A percentile compares a stretch with the other conserved stretches of the same genome.
phyloP scores from a whole-genome alignment of 441 rosid species.

The Cnidoscolus chayamansa region DNA sequence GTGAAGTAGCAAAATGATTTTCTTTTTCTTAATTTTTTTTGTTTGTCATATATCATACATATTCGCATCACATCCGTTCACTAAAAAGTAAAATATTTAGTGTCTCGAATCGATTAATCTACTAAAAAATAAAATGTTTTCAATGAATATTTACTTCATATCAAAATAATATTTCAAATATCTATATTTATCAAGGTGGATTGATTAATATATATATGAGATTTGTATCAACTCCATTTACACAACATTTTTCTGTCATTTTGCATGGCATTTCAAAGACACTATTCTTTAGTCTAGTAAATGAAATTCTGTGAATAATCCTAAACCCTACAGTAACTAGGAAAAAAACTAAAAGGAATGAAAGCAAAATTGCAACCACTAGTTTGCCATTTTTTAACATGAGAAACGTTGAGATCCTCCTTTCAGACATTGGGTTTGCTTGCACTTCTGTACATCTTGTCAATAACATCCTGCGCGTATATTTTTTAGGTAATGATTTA shows the following conservation, averaged over 20 bases:
- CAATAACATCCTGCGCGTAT: constrained; percentile 49
- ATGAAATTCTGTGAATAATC: background rate
- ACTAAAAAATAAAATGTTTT: too few species aligned
- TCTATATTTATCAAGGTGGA: background rate
- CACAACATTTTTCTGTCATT: background rate
- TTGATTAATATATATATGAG: background rate
- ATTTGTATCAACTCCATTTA: constrained; percentile 9
- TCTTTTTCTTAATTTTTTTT: too few species aligned
- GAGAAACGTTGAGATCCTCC: background rate
- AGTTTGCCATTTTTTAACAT: background rate
- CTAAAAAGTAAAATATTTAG: too few species aligned
- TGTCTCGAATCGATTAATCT: too few species aligned
- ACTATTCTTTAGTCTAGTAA: background rate
- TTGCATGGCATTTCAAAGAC: constrained; percentile 5
- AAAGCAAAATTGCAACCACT: background rate
- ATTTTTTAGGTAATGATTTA: background rate
- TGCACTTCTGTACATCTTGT: constrained; percentile 64
- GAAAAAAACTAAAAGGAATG: background rate
- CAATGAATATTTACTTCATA: too few species aligned
- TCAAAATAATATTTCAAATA: too few species aligned
- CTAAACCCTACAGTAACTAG: constrained; percentile 11
- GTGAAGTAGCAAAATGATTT: too few species aligned
- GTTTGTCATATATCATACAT: too few species aligned
- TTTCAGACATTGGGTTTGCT: constrained; percentile 40
- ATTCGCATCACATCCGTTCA: too few species aligned